These are phyloP conservation scores for Aspergillus saccharolyticus DNA, from an alignment of 495 filamentous ascomycete species.

Conservation along the genomic window DNA sequence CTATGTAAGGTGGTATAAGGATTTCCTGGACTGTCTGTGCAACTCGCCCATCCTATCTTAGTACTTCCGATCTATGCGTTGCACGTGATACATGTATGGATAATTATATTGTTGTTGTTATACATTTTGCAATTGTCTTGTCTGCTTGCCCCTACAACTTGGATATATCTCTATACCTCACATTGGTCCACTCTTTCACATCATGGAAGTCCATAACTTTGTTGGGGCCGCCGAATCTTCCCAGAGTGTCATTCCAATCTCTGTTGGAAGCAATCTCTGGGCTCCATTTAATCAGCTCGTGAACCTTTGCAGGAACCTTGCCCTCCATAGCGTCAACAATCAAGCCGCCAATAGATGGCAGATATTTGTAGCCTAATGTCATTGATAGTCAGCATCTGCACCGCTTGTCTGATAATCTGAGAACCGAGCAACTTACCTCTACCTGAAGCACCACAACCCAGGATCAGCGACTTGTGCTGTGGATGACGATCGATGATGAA, in stretches of 20 bases:
- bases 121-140: neutral
- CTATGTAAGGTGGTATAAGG: neutral
- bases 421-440: slow-evolving; percentile 25
- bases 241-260: slow-evolving; percentile 47
- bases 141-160: slow-evolving; percentile 8
- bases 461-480: slow-evolving; percentile 33
- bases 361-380: neutral
- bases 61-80: neutral
- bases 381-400: neutral
- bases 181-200: slow-evolving; percentile 35
- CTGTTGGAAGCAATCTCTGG: slow-evolving; percentile 42
- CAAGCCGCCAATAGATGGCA: slow-evolving; percentile 32
- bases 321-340: slow-evolving; percentile 45
- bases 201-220: slow-evolving; percentile 46
- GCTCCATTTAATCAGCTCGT: slow-evolving; percentile 45
- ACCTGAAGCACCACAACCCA: slow-evolving; percentile 48
- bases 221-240: slow-evolving; percentile 40
- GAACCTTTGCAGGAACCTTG: slow-evolving; percentile 31
- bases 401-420: neutral
- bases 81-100: neutral
- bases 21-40: neutral
- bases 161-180: slow-evolving; percentile 14
- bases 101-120: neutral
- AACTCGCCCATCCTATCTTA: neutral
- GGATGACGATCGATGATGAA: slow-evolving; percentile 46